Conservation (phyloP, 768 basidiomycete genomes). For the Pulveroboletus sp. region DNA sequence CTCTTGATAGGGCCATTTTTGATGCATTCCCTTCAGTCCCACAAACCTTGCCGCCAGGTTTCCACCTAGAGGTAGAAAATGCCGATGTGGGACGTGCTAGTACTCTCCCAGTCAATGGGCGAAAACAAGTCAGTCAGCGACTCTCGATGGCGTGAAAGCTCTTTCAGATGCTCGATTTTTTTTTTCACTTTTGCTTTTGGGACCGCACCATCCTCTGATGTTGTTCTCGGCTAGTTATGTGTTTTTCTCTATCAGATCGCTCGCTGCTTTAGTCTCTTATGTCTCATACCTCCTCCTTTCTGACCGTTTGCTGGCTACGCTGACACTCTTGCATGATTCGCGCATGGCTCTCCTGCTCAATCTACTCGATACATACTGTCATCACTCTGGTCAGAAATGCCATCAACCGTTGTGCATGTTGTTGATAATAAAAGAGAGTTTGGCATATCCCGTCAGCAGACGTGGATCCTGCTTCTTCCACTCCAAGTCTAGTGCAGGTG, state of each 20-base stretch:
- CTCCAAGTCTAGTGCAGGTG: no score
- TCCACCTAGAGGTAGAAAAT: slow-evolving; percentile 12
- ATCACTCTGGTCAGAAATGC: slow-evolving; percentile 15
- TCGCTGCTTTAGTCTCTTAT: not conserved
- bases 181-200: not conserved
- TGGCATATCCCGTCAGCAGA: no score
- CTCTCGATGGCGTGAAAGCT: slow-evolving; percentile 21
- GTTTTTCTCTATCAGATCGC: not conserved
- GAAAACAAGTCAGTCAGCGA: slow-evolving; percentile 23
- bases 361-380: slow-evolving; percentile 24
- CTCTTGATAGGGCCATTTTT: slow-evolving; percentile 55
- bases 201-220: not conserved
- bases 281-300: not conserved
- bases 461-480: no score
- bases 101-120: slow-evolving; percentile 26
- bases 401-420: slow-evolving; percentile 3
- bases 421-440: not conserved
- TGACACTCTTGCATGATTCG: slow-evolving; percentile 22
- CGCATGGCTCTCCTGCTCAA: slow-evolving; percentile 21
- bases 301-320: slow-evolving; percentile 9
- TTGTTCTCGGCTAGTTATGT: slow-evolving; percentile 4
- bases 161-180: slow-evolving; percentile 5
- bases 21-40: slow-evolving; percentile 75
- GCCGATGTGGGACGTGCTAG: slow-evolving; percentile 14
- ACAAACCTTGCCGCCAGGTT: slow-evolving; percentile 37